Conservation (phyloP, 306 rosid genomes). For the Cajanus cajan region DNA sequence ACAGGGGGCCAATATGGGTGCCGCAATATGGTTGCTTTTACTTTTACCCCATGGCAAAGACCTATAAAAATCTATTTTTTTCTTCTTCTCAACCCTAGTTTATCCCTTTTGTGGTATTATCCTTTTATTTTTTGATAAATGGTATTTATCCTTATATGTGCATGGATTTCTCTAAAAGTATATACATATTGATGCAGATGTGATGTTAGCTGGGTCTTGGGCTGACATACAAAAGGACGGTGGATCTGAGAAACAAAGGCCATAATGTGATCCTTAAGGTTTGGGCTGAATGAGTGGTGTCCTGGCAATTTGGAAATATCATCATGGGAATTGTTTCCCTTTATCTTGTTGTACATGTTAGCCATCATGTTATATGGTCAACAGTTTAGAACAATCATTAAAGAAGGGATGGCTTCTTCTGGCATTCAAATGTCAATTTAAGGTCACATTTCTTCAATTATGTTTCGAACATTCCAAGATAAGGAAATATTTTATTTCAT, state of each 20-base stretch:
- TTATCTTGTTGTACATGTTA: constrained; percentile 41
- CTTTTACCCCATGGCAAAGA: neutral
- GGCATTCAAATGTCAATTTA: constrained; percentile 19
- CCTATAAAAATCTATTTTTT: neutral
- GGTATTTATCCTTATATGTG: neutral
- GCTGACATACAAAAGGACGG: constrained; percentile 39
- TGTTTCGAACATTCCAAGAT: neutral
- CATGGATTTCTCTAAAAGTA: neutral
- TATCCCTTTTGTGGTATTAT: neutral
- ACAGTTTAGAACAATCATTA: constrained; percentile 42
- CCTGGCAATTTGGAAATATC: constrained; percentile 20
- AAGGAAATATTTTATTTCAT: neutral
- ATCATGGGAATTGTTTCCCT: constrained; percentile 16
- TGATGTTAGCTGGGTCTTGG: constrained; percentile 35
- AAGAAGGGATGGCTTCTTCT: constrained; percentile 28
- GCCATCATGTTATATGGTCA: constrained; percentile 36
- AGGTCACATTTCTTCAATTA: neutral
- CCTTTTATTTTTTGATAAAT: no score
- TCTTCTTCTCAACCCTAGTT: neutral
- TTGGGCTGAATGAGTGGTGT: constrained; percentile 31
- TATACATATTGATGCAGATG: constrained; percentile 39
- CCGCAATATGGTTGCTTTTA: constrained; percentile 18
- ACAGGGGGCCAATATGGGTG: constrained; percentile 6
- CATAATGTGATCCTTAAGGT: constrained; percentile 26
- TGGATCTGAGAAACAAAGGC: constrained; percentile 37